Evolutionary conservation across 2,329 filamentous ascomycete genomes (phyloP).

Genomic region (Pezicula rhizophila): DNA sequence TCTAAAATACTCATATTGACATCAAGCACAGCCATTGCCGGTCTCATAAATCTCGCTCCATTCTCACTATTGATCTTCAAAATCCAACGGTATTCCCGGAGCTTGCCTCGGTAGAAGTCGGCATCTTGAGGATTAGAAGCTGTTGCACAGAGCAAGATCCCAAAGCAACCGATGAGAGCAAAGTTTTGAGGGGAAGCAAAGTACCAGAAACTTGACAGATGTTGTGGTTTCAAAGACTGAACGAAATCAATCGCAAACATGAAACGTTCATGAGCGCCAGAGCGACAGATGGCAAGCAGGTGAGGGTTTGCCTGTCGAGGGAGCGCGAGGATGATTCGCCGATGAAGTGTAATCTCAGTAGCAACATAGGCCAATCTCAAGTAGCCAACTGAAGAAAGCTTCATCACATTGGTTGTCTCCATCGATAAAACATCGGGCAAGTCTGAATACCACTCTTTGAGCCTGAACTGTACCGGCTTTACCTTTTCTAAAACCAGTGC

Average conservation of each 20-base stretch:
- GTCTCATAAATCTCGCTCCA: conserved; percentile 20
- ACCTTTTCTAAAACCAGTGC: conserved; percentile 38
- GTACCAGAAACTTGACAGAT: conserved; percentile 41
- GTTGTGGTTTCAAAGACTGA: conserved; percentile 36
- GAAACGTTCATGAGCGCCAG: conserved; percentile 33
- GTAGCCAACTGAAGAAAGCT: conserved; percentile 37
- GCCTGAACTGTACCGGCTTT: conserved; percentile 39
- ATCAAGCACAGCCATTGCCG: conserved; percentile 19
- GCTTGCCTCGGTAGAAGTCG: conserved; percentile 17
- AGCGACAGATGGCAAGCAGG: conserved; percentile 17
- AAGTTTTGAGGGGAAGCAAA: conserved; percentile 38
- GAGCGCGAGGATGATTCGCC: conserved; percentile 40
- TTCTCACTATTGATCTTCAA: conserved; percentile 24
- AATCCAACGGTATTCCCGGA: conserved; percentile 22
- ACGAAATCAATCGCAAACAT: conserved; percentile 36
- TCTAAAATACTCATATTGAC: conserved; percentile 17
- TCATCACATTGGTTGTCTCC: conserved; percentile 34
- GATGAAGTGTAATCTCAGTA: conserved; percentile 45
- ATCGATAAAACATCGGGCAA: conserved; percentile 40
- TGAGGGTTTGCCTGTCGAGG: conserved; percentile 20
- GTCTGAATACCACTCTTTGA: conserved; percentile 43
- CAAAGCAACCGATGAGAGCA: conserved; percentile 36
- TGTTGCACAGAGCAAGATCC: conserved; percentile 29
- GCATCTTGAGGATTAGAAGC: conserved; percentile 16
- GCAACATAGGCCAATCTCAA: conserved; percentile 46